Evolutionary conservation across 2,329 filamentous ascomycete species (phyloP), one percentile per base, ranked within the genome.

Genomic region (Blumeria graminis): DNA sequence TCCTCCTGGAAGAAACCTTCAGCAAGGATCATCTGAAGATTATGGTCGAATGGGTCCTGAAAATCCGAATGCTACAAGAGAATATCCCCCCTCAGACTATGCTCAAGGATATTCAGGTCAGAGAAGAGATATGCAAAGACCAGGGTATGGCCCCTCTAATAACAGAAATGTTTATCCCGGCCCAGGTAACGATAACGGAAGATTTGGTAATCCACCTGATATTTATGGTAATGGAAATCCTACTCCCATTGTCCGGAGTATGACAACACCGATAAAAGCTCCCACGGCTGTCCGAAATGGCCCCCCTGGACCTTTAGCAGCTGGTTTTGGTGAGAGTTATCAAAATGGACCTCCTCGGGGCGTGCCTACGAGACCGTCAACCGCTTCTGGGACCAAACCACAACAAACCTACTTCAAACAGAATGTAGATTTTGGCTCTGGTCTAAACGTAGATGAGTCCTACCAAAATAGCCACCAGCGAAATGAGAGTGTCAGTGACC

Each of bases 281-380:
- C 45, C 9, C 62, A 70, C 71, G n/a, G 22, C 22, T 28, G 22
- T 28, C 22, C 22, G 22, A 28, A 28, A 28, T 28, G 22, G 2
- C 22, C 22, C 22, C 22, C 22, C 4, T 28, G 22, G 22, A 28
- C 22, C 22, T 28, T 28, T 28, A 28, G 22, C 22, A 28, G 22
- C 22, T 28, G 22, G 22, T 28, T 28, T 28, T 28, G 22, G 22
- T 28, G 22, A 28, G 4, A 28, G 22, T 28, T 28, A 28, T 28
- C 22, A 28, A 53, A 72, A 71, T 61, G 71, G 69, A 7, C 68
- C 70, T 51, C 65, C 67, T 59, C 70, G 71, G 50, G 71, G 68
- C 51, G 67, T 71, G 58, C 73, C 72, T n/a, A 71, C 70, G 41
- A 70, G 77, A 59, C 76, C 78, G 22, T 73, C 75, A 22, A 81